Base-by-base conservation (phyloP, 2,329 filamentous ascomycete genomes). In the Phaeoacremonium minimum region DNA sequence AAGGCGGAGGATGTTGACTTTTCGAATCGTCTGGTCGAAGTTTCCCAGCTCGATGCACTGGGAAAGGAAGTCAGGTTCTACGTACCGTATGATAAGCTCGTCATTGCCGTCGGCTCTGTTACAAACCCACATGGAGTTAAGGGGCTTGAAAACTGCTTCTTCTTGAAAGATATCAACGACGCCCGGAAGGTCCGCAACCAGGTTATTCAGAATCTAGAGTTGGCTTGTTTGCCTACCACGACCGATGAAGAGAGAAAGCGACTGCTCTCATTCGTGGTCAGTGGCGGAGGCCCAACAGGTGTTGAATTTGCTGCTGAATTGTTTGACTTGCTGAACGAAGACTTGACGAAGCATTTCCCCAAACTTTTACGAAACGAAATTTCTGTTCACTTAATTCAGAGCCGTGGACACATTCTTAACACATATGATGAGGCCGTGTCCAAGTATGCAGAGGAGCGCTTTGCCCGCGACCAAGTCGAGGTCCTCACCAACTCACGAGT, bases 221-320 rank as follows among this genome's bases (percentile, higher is more conserved):
- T 83, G 22, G 89, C 93, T 15, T 95, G 88, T 53, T 67, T 98
- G n/a, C 94, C 94, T 1, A 96, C 90, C 0, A 97, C 90, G 0
- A 67, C 77, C 0, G 91, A 98, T 51, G 83, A 89, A 30, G 93
- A 98, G 63, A 81, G 93, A 45, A 83, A 75, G 55, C 80, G 91
- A 28, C 69, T 98, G 13, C 73, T 98, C 5, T 97, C 93, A 0
- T 98, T 98, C 53, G 93, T 96, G n/a, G 69, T 98, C 39, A 91
- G 87, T 55, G 93, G 93, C 36, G 93, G 93, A 50, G 93, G 93
- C 1, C 93, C 93, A 4, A 98, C 93, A 0, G 93, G 93, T 42
- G 93, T 98, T 22, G 93, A 98, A 58, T 98, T 98, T 52, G 94
- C 94, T 1, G 93, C 93, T 6, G 93, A 98, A 58, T 74, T 98